Evolutionary conservation across 1,139 yeast genomes (phyloP).

Genomic region (Geotrichum candidum): DNA sequence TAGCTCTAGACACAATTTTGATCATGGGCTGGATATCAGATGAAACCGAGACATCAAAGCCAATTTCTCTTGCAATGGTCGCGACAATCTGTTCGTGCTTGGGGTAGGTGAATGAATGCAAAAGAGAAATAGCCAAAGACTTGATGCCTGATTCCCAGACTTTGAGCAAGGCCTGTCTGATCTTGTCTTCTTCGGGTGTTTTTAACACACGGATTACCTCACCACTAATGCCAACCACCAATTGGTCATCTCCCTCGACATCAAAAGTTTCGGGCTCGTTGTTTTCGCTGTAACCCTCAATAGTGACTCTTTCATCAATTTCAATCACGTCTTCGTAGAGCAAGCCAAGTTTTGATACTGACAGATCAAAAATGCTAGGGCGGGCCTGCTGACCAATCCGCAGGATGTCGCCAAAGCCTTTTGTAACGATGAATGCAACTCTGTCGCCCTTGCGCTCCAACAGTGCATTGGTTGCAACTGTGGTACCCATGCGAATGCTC

Average conservation of each 20-base stretch:
- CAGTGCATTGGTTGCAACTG: constrained; percentile 74
- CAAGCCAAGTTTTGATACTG: constrained; percentile 53
- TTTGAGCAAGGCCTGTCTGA: constrained; percentile 39
- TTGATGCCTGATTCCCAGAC: constrained; percentile 52
- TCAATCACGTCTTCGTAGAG: constrained; percentile 60
- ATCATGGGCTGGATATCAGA: constrained; percentile 61
- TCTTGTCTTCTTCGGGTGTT: constrained; percentile 41
- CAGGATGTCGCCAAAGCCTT: constrained; percentile 59
- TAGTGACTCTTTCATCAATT: constrained; percentile 65
- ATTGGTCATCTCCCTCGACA: constrained; percentile 30
- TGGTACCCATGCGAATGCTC: constrained; percentile 70
- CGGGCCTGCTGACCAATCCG: constrained; percentile 69
- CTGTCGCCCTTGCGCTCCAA: constrained; percentile 62
- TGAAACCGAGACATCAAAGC: constrained; percentile 64
- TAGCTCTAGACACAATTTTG: constrained; percentile 63
- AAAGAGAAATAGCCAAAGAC: constrained; percentile 60
- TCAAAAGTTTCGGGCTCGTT: constrained; percentile 39
- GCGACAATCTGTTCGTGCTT: constrained; percentile 58
- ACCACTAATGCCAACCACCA: constrained; percentile 54
- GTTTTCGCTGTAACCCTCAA: constrained; percentile 61
- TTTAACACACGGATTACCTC: constrained; percentile 54
- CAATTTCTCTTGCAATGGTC: constrained; percentile 50
- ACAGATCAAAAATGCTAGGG: constrained; percentile 60
- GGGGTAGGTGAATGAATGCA: constrained; percentile 67
- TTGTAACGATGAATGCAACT: constrained; percentile 59